Evolutionary conservation across 306 rosid species (phyloP), one percentile per base, ranked within the genome.

Genomic region (Herpetospermum pedunculosum): DNA sequence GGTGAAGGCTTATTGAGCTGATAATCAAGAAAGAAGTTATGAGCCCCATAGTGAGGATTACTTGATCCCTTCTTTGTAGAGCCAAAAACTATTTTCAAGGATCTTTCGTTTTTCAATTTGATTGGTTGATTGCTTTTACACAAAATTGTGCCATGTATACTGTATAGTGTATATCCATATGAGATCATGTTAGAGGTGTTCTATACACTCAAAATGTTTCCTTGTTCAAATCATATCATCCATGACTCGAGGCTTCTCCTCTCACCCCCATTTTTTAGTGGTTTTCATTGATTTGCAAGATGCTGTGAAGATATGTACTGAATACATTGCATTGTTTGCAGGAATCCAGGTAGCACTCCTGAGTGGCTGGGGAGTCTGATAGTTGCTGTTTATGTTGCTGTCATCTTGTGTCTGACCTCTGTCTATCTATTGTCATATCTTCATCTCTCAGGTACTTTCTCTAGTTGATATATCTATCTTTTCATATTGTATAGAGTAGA

Each of bases 361-460:
- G 97, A 91, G 41, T 94, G 98, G 98, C 83, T 91, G 70, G 97
- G 95, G 70, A 88, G 82, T 78, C 82, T 84, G 57, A 72, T 85
- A 63, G 40, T 94, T 75, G 91, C 92, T 43, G 85, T 77, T 70
- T 89, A 72, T 71, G 79, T 94, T 77, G 85, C 95, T 71, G 80
- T 59, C 80, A 52, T 86, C 74, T 44, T 76, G 79, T 91, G 87
- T 81, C 85, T 91, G 80, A 94, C 97, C 53, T 77, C 88, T 71
- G 98, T 91, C 80, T 87, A 94, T 81, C 91, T 94, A 80, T 94
- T 94, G 71, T 92, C 98, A 37, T 94, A 89, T 74, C 80, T 94
- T 79, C 98, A 94, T 88, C 85, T 91, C 72, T 89, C 98, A 89
- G 98, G 98, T 94, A 46, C 74, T 72, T 79, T 70, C 76, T 80